Conservation (phyloP, 345 rosid genomes). For the Cardamine resedifolia region DNA sequence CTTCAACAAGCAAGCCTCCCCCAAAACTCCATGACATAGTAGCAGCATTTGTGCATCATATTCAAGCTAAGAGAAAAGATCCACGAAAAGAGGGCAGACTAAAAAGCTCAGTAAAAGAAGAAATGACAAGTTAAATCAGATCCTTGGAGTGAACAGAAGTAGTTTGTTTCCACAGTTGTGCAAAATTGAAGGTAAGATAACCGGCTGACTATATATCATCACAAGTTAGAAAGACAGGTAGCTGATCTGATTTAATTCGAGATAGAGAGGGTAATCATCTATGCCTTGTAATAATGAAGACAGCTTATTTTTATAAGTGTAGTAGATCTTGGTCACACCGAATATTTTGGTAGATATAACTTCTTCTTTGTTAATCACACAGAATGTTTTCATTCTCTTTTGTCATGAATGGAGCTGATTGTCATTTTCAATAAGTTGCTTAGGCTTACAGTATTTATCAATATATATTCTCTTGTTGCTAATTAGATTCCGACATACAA, state of each 20-base stretch:
- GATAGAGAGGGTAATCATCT: not conserved
- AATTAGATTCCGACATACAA: not conserved
- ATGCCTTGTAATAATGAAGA: not conserved
- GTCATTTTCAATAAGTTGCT: not conserved
- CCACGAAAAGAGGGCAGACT: constrained; percentile 32
- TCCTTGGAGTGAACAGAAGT: constrained; percentile 3
- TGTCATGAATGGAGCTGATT: not conserved
- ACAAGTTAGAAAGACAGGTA: not conserved
- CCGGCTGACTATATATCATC: not conserved
- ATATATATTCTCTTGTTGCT: not conserved
- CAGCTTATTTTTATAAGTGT: not conserved
- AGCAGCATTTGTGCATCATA: constrained; percentile 65
- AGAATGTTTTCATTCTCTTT: not conserved
- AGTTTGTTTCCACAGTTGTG: constrained; percentile 11
- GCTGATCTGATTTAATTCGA: not conserved
- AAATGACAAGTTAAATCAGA: constrained; percentile 29
- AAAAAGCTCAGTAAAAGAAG: constrained; percentile 44
- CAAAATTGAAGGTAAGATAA: constrained; percentile 15
- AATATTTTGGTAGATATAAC: not conserved
- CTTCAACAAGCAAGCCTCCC: constrained; percentile 61
- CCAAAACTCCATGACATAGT: constrained; percentile 73
- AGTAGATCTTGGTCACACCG: not conserved
- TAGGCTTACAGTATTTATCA: not conserved
- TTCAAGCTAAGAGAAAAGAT: constrained; percentile 69
- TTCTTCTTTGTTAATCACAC: not conserved